Conservation (phyloP, 148 eudicot species). For the Arctostaphylos glauca region DNA sequence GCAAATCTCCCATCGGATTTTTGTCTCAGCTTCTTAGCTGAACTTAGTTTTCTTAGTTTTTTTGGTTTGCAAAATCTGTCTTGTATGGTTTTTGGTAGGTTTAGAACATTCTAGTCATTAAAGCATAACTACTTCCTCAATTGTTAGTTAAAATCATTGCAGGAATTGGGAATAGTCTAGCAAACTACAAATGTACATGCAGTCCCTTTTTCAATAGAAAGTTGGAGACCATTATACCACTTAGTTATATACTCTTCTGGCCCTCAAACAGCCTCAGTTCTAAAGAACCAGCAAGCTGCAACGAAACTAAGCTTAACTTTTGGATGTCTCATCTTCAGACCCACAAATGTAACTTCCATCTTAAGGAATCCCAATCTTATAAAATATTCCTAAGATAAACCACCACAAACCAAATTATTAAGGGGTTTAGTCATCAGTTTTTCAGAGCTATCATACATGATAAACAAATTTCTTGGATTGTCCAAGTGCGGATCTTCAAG, state of each 20-base stretch:
- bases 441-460: too few species aligned
- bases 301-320: background rate
- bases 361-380: background rate
- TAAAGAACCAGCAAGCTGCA: background rate
- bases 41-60: too few species aligned
- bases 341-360: background rate
- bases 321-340: background rate
- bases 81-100: background rate
- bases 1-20: too few species aligned
- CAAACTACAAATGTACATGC: background rate
- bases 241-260: background rate
- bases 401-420: background rate
- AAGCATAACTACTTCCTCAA: background rate
- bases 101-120: background rate
- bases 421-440: background rate
- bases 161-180: background rate
- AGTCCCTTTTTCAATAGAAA: background rate
- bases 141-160: background rate
- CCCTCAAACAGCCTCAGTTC: slow-evolving; percentile 1
- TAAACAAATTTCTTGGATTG: too few species aligned
- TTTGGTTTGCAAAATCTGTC: background rate
- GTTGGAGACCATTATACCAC: background rate
- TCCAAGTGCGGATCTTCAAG: too few species aligned
- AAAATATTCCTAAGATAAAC: background rate
- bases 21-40: too few species aligned